phyloP scores from a whole-genome alignment of 805 yeast species.

The Lipomyces oligophaga region DNA sequence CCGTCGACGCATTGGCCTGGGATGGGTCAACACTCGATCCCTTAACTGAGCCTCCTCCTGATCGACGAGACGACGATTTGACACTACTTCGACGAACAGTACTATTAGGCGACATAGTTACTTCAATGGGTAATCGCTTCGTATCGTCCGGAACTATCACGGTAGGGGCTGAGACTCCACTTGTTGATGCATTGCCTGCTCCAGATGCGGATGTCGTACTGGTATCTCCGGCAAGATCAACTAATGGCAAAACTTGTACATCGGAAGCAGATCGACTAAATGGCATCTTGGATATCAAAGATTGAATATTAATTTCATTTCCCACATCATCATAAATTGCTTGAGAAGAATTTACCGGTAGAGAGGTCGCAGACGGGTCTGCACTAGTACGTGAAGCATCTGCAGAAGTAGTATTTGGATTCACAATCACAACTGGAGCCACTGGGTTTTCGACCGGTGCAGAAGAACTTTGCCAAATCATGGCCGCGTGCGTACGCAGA shows the following conservation, averaged over 20 bases:
- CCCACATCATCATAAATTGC: not conserved
- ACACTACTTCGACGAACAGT: slow-evolving; percentile 4
- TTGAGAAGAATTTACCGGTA: slow-evolving; percentile 22
- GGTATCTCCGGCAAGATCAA: slow-evolving; percentile 6
- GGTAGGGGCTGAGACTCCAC: not conserved
- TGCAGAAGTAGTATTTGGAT: slow-evolving; percentile 1
- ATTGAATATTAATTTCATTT: slow-evolving; percentile 2
- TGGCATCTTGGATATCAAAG: slow-evolving; percentile 18
- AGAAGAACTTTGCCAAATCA: slow-evolving; percentile 61
- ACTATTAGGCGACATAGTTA: slow-evolving; percentile 5
- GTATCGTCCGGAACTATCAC: slow-evolving; percentile 3
- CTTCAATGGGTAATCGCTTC: not conserved
- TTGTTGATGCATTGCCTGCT: not conserved
- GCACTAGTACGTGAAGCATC: slow-evolving; percentile 1
- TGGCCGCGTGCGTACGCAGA: slow-evolving; percentile 89
- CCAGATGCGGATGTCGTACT: not conserved
- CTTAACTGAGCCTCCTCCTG: not conserved
- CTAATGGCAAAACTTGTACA: slow-evolving; percentile 18
- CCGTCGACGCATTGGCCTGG: slow-evolving; percentile 1
- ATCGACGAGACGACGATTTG: not conserved
- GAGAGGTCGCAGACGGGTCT: slow-evolving; percentile 8
- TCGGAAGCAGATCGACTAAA: slow-evolving; percentile 8
- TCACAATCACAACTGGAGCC: slow-evolving; percentile 7
- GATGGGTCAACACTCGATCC: slow-evolving; percentile 7
- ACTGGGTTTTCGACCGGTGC: slow-evolving; percentile 16